Evolutionary conservation across 306 rosid genomes (phyloP).

Genomic region (Glycine latifolia): DNA sequence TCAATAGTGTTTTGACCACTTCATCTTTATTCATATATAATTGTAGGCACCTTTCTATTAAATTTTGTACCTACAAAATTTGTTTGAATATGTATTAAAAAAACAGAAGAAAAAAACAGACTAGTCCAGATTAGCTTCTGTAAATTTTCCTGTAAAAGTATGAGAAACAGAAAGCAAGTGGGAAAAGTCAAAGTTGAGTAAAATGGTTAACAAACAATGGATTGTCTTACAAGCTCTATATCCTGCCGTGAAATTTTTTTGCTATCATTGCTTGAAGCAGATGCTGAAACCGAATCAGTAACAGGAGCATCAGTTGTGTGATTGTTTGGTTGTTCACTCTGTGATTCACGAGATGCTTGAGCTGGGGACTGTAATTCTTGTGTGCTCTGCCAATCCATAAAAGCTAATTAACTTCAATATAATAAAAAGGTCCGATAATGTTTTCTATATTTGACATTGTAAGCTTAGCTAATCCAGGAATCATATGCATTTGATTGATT

Average conservation of each 20-base stretch:
- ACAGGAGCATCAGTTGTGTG: conserved; percentile 68
- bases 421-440: conserved; percentile 3
- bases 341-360: conserved; percentile 66
- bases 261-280: conserved; percentile 71
- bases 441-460: too few relatives aligned
- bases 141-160: background rate
- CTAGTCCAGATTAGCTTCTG: conserved; percentile 34
- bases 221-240: conserved; percentile 72
- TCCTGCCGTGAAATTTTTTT: conserved; percentile 82
- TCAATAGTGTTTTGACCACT: conserved; percentile 84
- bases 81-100: conserved; percentile 41
- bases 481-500: conserved; percentile 8
- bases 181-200: background rate
- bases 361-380: conserved; percentile 68
- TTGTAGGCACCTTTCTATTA: conserved; percentile 84
- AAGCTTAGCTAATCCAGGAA: background rate
- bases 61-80: conserved; percentile 76
- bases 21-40: conserved; percentile 88
- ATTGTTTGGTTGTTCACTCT: conserved; percentile 63
- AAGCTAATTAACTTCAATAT: conserved; percentile 24
- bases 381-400: conserved; percentile 53
- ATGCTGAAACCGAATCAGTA: conserved; percentile 66
- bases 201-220: conserved; percentile 4
- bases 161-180: conserved; percentile 5
- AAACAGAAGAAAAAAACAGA: conserved; percentile 7